A percentile compares a stretch with the other conserved stretches of the same genome.
phyloP scores from a whole-genome alignment of 1,284 basidiomycete species.

The Schizopora paradoxa region DNA sequence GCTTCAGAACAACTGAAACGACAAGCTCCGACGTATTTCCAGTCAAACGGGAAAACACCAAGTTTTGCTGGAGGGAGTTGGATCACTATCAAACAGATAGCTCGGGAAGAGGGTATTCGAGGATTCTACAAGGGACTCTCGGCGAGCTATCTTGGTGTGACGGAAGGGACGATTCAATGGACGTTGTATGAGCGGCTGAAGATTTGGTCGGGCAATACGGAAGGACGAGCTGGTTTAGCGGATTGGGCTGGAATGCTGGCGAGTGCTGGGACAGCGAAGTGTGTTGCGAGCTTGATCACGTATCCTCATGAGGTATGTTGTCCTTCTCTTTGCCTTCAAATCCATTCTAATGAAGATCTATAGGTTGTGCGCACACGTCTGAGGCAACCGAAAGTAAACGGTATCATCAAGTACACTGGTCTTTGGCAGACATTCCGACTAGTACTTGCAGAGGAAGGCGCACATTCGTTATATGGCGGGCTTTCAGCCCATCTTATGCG shows the following conservation, averaged over 20 bases:
- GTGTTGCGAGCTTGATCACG: constrained; percentile 88
- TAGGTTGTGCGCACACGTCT: constrained; percentile 90
- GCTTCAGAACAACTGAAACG: constrained; percentile 24
- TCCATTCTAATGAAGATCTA: not conserved
- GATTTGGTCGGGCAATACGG: constrained; percentile 46
- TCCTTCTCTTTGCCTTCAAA: constrained; percentile 2
- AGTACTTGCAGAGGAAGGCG: constrained; percentile 88
- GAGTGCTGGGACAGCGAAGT: constrained; percentile 92
- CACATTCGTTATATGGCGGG: constrained; percentile 83
- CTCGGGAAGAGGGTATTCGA: constrained; percentile 75
- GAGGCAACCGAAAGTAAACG: constrained; percentile 75
- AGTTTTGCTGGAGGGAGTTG: constrained; percentile 49
- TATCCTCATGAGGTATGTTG: constrained; percentile 89
- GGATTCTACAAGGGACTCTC: constrained; percentile 96
- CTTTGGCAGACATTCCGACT: constrained; percentile 82
- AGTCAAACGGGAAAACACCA: constrained; percentile 21
- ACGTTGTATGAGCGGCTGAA: constrained; percentile 90
- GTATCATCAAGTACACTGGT: constrained; percentile 81
- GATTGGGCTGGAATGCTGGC: constrained; percentile 83
- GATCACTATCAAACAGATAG: constrained; percentile 66
- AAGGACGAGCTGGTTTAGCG: constrained; percentile 48
- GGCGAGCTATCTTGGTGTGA: constrained; percentile 93
- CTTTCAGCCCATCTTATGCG: constrained; percentile 93
- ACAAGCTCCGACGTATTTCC: constrained; percentile 20
- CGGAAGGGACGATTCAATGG: constrained; percentile 98